phyloP scores from a whole-genome alignment of 2,329 filamentous ascomycete genomes.

The Purpureocillium lavendulum region DNA sequence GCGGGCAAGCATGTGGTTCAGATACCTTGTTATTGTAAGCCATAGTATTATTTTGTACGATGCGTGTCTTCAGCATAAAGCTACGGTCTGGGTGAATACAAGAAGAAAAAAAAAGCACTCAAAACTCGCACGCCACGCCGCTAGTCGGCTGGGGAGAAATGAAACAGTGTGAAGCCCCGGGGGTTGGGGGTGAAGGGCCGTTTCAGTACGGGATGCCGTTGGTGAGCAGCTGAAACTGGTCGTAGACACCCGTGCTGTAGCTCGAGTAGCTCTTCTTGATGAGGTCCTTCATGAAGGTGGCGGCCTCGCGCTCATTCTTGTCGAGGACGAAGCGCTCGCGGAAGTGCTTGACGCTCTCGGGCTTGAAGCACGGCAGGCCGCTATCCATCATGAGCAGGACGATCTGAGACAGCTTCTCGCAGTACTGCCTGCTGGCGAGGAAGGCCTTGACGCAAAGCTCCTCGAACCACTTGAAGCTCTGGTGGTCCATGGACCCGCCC shows the following conservation, averaged over 20 bases:
- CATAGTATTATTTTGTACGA: no score
- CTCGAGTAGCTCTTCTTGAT: constrained; percentile 86
- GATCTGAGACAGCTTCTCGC: constrained; percentile 81
- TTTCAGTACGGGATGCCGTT: constrained; percentile 95
- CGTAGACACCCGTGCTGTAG: constrained; percentile 89
- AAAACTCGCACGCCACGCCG: neutral
- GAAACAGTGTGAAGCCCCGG: no score
- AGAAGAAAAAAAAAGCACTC: neutral
- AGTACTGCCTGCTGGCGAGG: constrained; percentile 76
- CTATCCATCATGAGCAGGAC: constrained; percentile 94
- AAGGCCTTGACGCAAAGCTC: constrained; percentile 95
- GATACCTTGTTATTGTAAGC: no score
- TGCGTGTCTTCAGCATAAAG: no score
- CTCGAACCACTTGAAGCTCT: constrained; percentile 92
- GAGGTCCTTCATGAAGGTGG: constrained; percentile 84
- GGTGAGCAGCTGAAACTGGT: constrained; percentile 94
- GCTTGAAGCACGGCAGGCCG: constrained; percentile 95
- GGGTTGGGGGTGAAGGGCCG: no score
- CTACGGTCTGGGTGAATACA: no score
- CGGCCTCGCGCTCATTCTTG: constrained; percentile 84
- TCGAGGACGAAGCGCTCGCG: constrained; percentile 88
- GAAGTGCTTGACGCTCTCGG: constrained; percentile 89
- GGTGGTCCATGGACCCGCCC: constrained; percentile 77
- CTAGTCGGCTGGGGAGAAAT: no score
- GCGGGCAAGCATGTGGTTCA: no score